A percentile compares a stretch with the other conserved stretches of the same genome.
These are phyloP conservation scores for Cinnamomum micranthum DNA, from an alignment of 164 flowering plant species.

Conservation along the genomic window DNA sequence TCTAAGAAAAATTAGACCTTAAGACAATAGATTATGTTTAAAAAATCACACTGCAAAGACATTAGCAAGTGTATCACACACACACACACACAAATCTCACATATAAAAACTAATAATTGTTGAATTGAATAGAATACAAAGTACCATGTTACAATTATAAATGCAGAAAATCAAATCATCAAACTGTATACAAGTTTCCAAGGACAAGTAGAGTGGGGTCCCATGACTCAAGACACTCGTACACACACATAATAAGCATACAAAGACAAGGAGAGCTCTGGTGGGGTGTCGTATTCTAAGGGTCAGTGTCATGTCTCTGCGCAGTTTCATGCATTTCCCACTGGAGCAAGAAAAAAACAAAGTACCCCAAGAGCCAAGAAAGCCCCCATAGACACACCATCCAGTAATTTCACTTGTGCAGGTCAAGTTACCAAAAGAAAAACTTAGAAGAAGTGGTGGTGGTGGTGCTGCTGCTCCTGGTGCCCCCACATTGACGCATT, in stretches of 20 bases:
- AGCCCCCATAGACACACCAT: not conserved
- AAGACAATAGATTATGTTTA: too few species aligned
- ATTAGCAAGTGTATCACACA: too few species aligned
- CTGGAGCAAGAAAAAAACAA: not conserved
- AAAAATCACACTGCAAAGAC: too few species aligned
- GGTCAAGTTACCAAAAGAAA: not conserved
- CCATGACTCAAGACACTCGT: too few species aligned
- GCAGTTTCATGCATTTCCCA: not conserved
- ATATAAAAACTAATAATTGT: too few species aligned
- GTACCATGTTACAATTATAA: too few species aligned
- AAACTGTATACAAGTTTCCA: too few species aligned
- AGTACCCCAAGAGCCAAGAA: not conserved
- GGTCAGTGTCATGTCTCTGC: not conserved
- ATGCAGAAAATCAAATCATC: too few species aligned
- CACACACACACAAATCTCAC: too few species aligned
- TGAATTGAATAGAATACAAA: too few species aligned
- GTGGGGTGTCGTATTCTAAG: not conserved
- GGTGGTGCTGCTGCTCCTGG: not conserved
- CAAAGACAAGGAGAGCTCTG: not conserved
- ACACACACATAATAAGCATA: not conserved
- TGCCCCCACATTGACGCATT: constrained; percentile 1
- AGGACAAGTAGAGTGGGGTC: too few species aligned
- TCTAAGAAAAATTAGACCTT: too few species aligned
- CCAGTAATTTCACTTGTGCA: not conserved
- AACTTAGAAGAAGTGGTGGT: not conserved